Base-by-base conservation (phyloP, 768 basidiomycete genomes). In the Tricholoma bakamatsutake region DNA sequence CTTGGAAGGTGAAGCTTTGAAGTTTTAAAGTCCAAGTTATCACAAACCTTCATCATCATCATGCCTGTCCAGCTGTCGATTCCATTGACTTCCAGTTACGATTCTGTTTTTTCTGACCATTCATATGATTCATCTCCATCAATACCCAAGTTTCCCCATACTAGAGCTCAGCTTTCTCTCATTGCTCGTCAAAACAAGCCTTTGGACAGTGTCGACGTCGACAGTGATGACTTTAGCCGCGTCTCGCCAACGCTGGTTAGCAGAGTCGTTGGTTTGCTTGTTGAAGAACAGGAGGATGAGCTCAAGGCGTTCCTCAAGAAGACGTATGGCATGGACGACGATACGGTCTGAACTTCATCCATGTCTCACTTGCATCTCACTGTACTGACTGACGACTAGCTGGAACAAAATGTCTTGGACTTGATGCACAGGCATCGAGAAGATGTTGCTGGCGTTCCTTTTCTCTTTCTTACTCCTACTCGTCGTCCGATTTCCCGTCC, bases 371-470 rank as follows among this genome's bases (percentile, higher is more conserved):
- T 52, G 34, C 31, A 43, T 57, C 57, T 61, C 57, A 35, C 18
- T 40, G 47, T 58, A 52, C 54, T 63, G 43, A 61, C 61, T 54
- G 11, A 28, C 28, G 57, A 50, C 5, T 62, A 91, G 88, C 75
- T 93, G 59, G 94, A 97, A 66, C 89, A 94, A 63, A 83, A 86
- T 66, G 90, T 94, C 56, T 76, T 98, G 17, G 93, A 96, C 66
- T 80, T 97, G 59, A 97, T 98, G 95, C 95, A 98, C 73, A 88
- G 90, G 71, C 90, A 94, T 69, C 80, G 84, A 58, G 93, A 96
- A 78, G 87, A 91, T 74, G 74, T 87, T 39, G 83, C 86, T 11
- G 87, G 88, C 17, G 86, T 90, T 5, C 89, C 90, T 0, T 93
- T 93, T 67, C 73, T 91, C 54, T 90, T 87, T 71, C 75, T 93